Percentiles rank a stretch among this genome's conserved stretches.
Evolutionary conservation across 176 grass and related monocot genomes (phyloP).

Genomic region (Eragrostis curvula): DNA sequence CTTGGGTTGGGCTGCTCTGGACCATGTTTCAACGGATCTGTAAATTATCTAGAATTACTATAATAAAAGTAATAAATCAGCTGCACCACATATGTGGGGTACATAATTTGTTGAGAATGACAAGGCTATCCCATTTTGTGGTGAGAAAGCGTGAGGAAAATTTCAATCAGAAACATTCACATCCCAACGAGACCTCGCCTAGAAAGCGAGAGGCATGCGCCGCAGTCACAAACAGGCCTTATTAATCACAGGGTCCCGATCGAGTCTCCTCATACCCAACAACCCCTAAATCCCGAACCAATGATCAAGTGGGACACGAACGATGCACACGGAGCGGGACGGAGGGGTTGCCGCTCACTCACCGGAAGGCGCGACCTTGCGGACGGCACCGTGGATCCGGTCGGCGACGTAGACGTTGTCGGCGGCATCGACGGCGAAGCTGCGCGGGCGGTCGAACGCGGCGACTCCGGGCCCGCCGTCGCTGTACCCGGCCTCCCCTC

Average conservation of each 20-base stretch:
- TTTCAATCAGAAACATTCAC: not conserved
- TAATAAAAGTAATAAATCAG: not conserved
- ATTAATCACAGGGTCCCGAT: not conserved
- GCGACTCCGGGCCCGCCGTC: constrained; percentile 27
- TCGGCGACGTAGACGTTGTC: constrained; percentile 65
- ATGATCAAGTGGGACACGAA: not conserved
- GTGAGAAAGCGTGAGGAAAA: not conserved
- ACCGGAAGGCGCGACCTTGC: constrained; percentile 56
- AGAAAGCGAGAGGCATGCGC: not conserved
- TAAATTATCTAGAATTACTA: not conserved
- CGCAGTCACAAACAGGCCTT: constrained; percentile 27
- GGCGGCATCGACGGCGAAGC: constrained; percentile 49
- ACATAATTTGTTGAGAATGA: not conserved
- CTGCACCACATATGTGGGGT: not conserved
- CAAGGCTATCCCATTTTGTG: not conserved
- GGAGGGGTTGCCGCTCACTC: not conserved
- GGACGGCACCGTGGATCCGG: constrained; percentile 31
- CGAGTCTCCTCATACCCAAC: not conserved
- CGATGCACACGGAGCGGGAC: not conserved
- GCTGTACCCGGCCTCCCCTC: not conserved
- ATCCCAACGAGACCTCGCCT: not conserved
- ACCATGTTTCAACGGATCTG: not conserved
- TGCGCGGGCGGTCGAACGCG: constrained; percentile 44
- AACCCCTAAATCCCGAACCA: constrained; percentile 12
- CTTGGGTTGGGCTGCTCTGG: not conserved